These are phyloP conservation scores for Candida loeiensis DNA, from an alignment of 805 yeast species.

Conservation along the genomic window DNA sequence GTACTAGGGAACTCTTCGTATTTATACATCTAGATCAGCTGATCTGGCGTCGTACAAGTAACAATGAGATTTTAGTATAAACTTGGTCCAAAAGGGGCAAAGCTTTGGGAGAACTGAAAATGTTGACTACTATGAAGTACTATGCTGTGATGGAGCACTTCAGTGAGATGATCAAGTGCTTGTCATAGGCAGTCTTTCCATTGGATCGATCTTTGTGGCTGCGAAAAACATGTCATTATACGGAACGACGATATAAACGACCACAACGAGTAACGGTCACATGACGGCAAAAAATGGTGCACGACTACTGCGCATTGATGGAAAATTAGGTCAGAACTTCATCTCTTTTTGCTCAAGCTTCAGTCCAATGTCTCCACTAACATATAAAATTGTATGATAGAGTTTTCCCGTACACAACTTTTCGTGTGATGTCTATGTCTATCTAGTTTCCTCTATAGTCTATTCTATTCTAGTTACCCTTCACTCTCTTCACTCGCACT, in stretches of 20 bases:
- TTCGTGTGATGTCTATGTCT: too few species aligned
- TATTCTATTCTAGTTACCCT: background rate
- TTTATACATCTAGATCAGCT: background rate
- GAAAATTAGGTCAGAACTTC: too few species aligned
- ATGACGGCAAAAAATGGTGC: background rate
- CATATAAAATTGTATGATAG: too few species aligned
- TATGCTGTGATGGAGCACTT: too few species aligned
- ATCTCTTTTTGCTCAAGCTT: too few species aligned
- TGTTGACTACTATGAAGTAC: too few species aligned
- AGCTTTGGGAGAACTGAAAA: too few species aligned
- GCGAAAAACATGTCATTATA: conserved; percentile 1
- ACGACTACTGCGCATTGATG: too few species aligned
- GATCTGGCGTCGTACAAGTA: background rate
- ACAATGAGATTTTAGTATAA: background rate
- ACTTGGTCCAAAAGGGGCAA: too few species aligned
- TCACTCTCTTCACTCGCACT: background rate
- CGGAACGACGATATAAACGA: background rate
- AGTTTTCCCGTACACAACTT: too few species aligned
- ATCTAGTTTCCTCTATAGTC: background rate
- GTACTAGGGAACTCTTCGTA: background rate
- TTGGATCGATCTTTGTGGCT: conserved; percentile 1
- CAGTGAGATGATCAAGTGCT: too few species aligned
- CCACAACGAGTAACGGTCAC: background rate
- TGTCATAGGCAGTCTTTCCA: background rate
- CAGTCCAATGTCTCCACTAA: too few species aligned